phyloP scores from a whole-genome alignment of 768 basidiomycete genomes.

The Amanita brunnescens region DNA sequence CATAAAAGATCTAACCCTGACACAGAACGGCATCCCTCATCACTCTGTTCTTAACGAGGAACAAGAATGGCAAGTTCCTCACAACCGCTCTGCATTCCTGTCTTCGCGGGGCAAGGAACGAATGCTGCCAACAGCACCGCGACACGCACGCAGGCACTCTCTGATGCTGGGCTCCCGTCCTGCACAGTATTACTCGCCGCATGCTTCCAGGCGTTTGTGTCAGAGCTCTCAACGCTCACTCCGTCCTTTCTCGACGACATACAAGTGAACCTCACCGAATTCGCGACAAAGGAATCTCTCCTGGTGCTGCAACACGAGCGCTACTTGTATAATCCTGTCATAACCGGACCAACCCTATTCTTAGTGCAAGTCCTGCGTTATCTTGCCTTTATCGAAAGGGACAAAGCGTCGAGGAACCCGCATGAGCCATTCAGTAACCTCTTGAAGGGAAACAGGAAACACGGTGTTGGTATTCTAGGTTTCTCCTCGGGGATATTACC shows the following conservation, averaged over 20 bases:
- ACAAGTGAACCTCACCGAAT: conserved; percentile 37
- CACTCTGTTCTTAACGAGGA: not conserved
- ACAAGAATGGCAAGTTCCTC: not conserved
- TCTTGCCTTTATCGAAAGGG: conserved; percentile 30
- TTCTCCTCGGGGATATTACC: conserved; percentile 52
- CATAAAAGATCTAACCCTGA: conserved; percentile 1
- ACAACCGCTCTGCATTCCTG: conserved; percentile 23
- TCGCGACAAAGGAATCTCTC: conserved; percentile 29
- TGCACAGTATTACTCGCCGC: conserved; percentile 40
- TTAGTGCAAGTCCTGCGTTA: conserved; percentile 46
- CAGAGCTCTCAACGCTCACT: conserved; percentile 41
- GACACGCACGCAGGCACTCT: conserved; percentile 29
- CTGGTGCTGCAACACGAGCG: conserved; percentile 24
- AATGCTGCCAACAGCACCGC: conserved; percentile 21
- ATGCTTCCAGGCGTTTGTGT: conserved; percentile 40
- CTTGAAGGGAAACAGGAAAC: conserved; percentile 26
- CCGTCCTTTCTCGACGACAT: conserved; percentile 22
- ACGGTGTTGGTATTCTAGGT: conserved; percentile 33
- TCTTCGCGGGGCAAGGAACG: conserved; percentile 53
- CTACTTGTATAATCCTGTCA: conserved; percentile 36
- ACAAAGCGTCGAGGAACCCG: conserved; percentile 8
- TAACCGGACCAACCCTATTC: conserved; percentile 41
- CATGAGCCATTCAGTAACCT: conserved; percentile 20
- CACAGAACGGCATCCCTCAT: not conserved
- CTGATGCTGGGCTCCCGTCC: conserved; percentile 31